Conservation (phyloP, 345 rosid species). For the Erysimum cheiranthoides region DNA sequence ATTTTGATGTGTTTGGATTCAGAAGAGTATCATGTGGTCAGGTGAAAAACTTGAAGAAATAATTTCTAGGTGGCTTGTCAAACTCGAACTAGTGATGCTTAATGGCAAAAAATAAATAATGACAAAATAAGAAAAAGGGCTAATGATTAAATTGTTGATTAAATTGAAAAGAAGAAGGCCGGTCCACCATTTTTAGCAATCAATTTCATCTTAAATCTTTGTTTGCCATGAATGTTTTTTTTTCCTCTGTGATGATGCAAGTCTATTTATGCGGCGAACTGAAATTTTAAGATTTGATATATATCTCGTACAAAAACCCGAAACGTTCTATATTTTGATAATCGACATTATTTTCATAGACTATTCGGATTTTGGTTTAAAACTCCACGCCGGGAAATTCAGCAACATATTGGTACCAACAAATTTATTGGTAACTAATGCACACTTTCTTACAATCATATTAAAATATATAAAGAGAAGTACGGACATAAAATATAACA, state of each 20-base stretch:
- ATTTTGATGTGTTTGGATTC: conserved; percentile 30
- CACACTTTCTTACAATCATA: conserved; percentile 10
- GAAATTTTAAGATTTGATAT: conserved; percentile 18
- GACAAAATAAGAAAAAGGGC: conserved; percentile 30
- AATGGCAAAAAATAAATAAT: conserved; percentile 39
- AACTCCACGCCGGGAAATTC: background rate
- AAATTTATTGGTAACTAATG: conserved; percentile 15
- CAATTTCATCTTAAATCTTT: conserved; percentile 44
- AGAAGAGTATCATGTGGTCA: conserved; percentile 15
- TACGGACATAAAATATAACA: conserved; percentile 15
- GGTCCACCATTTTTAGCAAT: conserved; percentile 50
- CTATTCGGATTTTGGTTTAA: conserved; percentile 7
- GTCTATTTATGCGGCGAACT: conserved; percentile 49
- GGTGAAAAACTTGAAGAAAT: conserved; percentile 14
- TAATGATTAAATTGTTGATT: conserved; percentile 52
- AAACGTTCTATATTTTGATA: background rate
- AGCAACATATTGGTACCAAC: conserved; percentile 4
- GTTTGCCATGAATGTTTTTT: conserved; percentile 43
- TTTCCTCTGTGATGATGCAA: conserved; percentile 19
- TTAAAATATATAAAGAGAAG: conserved; percentile 1
- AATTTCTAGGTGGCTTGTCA: conserved; percentile 17
- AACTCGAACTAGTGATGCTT: conserved; percentile 40
- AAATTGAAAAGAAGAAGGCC: conserved; percentile 47
- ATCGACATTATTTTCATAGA: background rate
- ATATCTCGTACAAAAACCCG: conserved; percentile 23